These are phyloP conservation scores for Ogataea hybrid DNA, from an alignment of 1,139 yeast genomes.

Conservation along the genomic window DNA sequence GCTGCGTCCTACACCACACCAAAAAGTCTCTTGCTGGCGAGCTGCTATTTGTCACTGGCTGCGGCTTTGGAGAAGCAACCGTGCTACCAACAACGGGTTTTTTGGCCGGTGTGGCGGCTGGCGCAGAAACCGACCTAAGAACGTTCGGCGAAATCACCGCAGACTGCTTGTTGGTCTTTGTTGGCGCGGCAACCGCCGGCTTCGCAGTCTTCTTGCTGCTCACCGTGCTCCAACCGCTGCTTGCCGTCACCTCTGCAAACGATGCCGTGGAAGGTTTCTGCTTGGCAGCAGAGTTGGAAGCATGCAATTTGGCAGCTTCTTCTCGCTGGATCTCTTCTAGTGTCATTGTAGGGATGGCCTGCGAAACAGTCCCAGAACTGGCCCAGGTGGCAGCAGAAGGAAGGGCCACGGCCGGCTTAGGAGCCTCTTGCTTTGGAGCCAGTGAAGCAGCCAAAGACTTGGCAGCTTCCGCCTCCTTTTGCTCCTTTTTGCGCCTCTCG, in stretches of 20 bases:
- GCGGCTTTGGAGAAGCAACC: constrained; percentile 20
- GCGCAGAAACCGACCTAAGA: constrained; percentile 30
- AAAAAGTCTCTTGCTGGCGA: constrained; percentile 62
- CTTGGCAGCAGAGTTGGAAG: constrained; percentile 17
- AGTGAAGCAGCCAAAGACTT: background rate
- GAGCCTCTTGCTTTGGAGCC: background rate
- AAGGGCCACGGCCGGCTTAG: constrained; percentile 5
- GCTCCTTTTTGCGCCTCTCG: constrained; percentile 1
- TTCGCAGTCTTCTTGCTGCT: constrained; percentile 36
- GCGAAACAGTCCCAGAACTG: constrained; percentile 17
- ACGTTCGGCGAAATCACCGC: constrained; percentile 22
- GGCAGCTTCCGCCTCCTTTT: constrained; percentile 2
- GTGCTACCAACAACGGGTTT: constrained; percentile 12
- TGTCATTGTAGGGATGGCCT: constrained; percentile 22
- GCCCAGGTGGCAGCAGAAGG: constrained; percentile 9
- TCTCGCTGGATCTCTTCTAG: constrained; percentile 31
- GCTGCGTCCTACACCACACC: constrained; percentile 78
- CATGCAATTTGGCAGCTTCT: constrained; percentile 24
- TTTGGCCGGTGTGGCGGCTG: constrained; percentile 24
- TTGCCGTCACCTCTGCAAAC: constrained; percentile 36
- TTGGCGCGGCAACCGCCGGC: constrained; percentile 10
- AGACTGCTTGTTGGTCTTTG: constrained; percentile 11
- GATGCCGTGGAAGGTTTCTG: constrained; percentile 25
- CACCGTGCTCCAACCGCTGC: constrained; percentile 45
- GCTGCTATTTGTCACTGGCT: constrained; percentile 9